Conservation (phyloP, 176 grass and related monocot species). For the sorghum (Sorghum bicolor) region Sorghum_bicolor_NCBIv3 NC_012870.2:57219501-57220000, state of each 20-base stretch:
- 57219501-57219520: slow-evolving; percentile 32
- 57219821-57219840: background rate
- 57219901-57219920: background rate
- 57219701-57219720: no score
- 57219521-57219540: slow-evolving; percentile 39
- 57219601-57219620: background rate
- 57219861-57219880: background rate
- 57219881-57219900: background rate
- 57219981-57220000: background rate
- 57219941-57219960: no score
- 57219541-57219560: slow-evolving; percentile 13
- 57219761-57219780: no score
- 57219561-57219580: background rate
- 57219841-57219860: no score
- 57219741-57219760: no score
- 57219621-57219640: background rate
- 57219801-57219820: no score
- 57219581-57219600: background rate
- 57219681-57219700: no score
- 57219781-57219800: no score
- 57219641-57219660: background rate
- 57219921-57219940: background rate
- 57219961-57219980: background rate
- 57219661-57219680: no score
- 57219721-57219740: no score